Evolutionary conservation across 2,329 filamentous ascomycete genomes (phyloP).

Genomic region (Pseudonectria buxi): DNA sequence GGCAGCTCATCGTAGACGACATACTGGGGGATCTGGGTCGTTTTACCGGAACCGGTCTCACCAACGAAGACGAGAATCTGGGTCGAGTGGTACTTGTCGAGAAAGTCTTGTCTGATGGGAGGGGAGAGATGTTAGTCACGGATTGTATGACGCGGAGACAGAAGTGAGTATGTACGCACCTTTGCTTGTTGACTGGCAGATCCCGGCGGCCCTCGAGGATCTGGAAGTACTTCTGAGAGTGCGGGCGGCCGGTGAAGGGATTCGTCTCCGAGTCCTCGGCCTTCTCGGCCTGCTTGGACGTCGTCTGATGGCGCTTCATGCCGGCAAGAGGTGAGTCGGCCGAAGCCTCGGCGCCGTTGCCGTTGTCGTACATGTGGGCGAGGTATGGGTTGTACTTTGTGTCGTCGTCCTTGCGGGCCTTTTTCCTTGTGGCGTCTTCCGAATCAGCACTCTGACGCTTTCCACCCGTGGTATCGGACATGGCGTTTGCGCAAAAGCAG

Average conservation of each 20-base stretch:
- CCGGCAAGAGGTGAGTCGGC: slow-evolving; percentile 49
- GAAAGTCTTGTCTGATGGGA: slow-evolving; percentile 69
- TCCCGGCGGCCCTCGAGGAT: slow-evolving; percentile 80
- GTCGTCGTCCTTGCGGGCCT: slow-evolving; percentile 33
- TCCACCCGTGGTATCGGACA: slow-evolving; percentile 33
- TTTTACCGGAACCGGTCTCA: slow-evolving; percentile 99
- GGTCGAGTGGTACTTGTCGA: slow-evolving; percentile 83
- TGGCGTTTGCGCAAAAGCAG: slow-evolving; percentile 11
- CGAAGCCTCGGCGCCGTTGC: slow-evolving; percentile 28
- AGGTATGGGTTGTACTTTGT: slow-evolving; percentile 73
- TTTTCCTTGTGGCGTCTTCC: slow-evolving; percentile 37
- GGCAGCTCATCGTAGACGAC: slow-evolving; percentile 95
- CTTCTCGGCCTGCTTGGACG: slow-evolving; percentile 62
- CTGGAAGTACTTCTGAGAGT: slow-evolving; percentile 80
- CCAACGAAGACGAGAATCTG: slow-evolving; percentile 98
- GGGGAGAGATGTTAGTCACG: slow-evolving; percentile 1
- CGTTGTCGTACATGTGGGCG: slow-evolving; percentile 71
- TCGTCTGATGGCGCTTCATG: slow-evolving; percentile 75
- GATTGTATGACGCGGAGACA: background rate
- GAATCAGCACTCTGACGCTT: slow-evolving; percentile 41
- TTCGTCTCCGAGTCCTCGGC: slow-evolving; percentile 79
- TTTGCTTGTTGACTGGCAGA: slow-evolving; percentile 86
- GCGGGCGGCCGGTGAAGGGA: slow-evolving; percentile 71
- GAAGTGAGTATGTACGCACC: slow-evolving; percentile 40
- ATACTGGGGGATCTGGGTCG: slow-evolving; percentile 97